Evolutionary conservation across 108 stramenopile genomes (phyloP).

Genomic region (Discostella pseudostelligera): DNA sequence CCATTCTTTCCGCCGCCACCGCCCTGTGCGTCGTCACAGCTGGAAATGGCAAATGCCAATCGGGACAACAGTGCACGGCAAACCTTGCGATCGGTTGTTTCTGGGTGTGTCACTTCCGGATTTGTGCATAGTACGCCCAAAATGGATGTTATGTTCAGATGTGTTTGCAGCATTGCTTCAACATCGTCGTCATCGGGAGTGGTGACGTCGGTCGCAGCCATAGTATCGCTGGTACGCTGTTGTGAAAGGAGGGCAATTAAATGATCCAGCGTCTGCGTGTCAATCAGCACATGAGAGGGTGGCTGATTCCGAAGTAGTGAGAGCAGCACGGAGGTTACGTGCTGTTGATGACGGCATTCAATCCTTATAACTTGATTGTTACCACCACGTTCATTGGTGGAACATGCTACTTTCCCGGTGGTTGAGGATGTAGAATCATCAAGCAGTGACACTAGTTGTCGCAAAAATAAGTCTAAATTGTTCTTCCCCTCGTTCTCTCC

Average conservation of each 20-base stretch:
- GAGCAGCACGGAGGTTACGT: slow-evolving; percentile 29
- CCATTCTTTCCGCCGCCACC: not conserved
- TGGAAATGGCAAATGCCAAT: slow-evolving; percentile 15
- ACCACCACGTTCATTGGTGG: too few species aligned
- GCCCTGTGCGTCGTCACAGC: not conserved
- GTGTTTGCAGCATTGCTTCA: slow-evolving; percentile 20
- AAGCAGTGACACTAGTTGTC: slow-evolving; percentile 13
- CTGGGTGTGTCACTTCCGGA: slow-evolving; percentile 20
- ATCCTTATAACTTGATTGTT: not conserved
- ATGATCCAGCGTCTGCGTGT: slow-evolving; percentile 24
- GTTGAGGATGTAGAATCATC: not conserved
- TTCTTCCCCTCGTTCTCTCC: slow-evolving; percentile 7
- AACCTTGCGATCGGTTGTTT: slow-evolving; percentile 32
- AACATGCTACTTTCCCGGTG: too few species aligned
- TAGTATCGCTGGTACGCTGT: not conserved
- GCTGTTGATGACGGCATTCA: slow-evolving; percentile 1
- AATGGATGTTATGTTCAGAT: slow-evolving; percentile 42
- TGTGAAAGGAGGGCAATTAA: slow-evolving; percentile 12
- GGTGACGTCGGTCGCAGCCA: not conserved
- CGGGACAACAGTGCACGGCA: slow-evolving; percentile 32
- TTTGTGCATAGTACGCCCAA: slow-evolving; percentile 46
- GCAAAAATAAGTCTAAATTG: slow-evolving; percentile 26
- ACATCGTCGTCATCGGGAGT: slow-evolving; percentile 1
- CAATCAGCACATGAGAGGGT: slow-evolving; percentile 12
- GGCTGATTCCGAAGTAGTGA: slow-evolving; percentile 26